phyloP scores from a whole-genome alignment of 805 yeast species.

The Saturnispora serradocipensis region DNA sequence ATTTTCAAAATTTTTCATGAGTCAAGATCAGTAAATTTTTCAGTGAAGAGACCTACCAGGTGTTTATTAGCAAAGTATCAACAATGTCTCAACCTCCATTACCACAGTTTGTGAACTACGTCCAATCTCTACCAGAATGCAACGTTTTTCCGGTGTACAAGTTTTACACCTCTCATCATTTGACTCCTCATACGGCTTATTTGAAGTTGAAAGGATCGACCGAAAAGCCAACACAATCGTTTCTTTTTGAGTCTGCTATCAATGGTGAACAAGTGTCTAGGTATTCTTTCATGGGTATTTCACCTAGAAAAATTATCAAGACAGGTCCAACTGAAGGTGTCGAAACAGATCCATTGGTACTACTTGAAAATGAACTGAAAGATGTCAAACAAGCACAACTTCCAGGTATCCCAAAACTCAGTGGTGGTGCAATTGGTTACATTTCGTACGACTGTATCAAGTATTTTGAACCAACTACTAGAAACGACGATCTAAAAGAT shows the following conservation, averaged over 20 bases:
- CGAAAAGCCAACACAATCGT: constrained; percentile 50
- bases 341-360: constrained; percentile 70
- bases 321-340: constrained; percentile 65
- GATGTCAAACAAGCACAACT: constrained; percentile 59
- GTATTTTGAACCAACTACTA: constrained; percentile 91
- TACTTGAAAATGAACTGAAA: constrained; percentile 67
- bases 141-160: constrained; percentile 79
- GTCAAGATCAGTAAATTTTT: background rate
- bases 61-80: constrained; percentile 12
- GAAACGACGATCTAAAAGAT: constrained; percentile 61
- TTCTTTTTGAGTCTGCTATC: constrained; percentile 79
- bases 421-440: constrained; percentile 97
- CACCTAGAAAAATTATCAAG: constrained; percentile 71
- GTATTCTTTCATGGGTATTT: constrained; percentile 82
- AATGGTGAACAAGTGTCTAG: constrained; percentile 86
- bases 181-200: constrained; percentile 88
- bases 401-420: constrained; percentile 73
- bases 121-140: constrained; percentile 28
- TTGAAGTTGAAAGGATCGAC: constrained; percentile 66
- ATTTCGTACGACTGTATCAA: constrained; percentile 94
- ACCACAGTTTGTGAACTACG: constrained; percentile 34
- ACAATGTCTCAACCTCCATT: constrained; percentile 38
- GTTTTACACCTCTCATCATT: constrained; percentile 61
- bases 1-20: constrained; percentile 1
- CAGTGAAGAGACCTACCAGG: background rate